phyloP scores from a whole-genome alignment of 1,139 yeast species.

The Candida sojae region DNA sequence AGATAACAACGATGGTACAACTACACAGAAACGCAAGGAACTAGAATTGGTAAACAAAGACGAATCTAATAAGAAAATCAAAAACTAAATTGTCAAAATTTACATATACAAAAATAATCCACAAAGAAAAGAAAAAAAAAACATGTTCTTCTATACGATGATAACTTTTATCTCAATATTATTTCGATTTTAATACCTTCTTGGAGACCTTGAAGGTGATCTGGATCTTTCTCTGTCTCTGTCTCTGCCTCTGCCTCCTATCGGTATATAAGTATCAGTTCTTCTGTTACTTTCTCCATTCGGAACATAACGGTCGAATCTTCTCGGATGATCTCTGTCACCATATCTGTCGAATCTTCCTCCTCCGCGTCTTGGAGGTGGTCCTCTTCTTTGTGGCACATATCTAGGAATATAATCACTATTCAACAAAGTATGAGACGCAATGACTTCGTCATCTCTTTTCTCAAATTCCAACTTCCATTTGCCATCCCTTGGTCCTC shows the following conservation, averaged over 20 bases:
- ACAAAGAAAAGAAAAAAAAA: neutral
- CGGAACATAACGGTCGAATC: slow-evolving; percentile 11
- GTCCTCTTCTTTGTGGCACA: slow-evolving; percentile 14
- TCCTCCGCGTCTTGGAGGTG: slow-evolving; percentile 9
- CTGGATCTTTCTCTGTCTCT: slow-evolving; percentile 17
- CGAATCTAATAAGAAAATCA: neutral
- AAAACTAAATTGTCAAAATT: neutral
- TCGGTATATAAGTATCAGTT: slow-evolving; percentile 24
- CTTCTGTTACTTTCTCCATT: slow-evolving; percentile 10
- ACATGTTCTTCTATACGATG: neutral
- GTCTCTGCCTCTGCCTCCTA: slow-evolving; percentile 5
- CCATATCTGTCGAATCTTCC: slow-evolving; percentile 9
- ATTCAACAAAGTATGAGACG: slow-evolving; percentile 42
- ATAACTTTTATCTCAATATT: neutral
- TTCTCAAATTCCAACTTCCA: slow-evolving; percentile 42
- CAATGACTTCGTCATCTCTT: slow-evolving; percentile 32
- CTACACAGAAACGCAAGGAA: slow-evolving; percentile 7
- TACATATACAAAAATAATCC: neutral
- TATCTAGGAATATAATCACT: slow-evolving; percentile 30
- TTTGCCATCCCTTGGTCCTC: slow-evolving; percentile 44
- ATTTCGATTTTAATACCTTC: slow-evolving; percentile 1
- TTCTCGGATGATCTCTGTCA: slow-evolving; percentile 7
- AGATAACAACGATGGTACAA: neutral
- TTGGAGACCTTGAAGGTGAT: slow-evolving; percentile 16
- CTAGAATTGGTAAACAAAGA: slow-evolving; percentile 5